These are phyloP conservation scores for Nitzschia inconspicua DNA, from an alignment of 108 stramenopile species.

Conservation along the genomic window DNA sequence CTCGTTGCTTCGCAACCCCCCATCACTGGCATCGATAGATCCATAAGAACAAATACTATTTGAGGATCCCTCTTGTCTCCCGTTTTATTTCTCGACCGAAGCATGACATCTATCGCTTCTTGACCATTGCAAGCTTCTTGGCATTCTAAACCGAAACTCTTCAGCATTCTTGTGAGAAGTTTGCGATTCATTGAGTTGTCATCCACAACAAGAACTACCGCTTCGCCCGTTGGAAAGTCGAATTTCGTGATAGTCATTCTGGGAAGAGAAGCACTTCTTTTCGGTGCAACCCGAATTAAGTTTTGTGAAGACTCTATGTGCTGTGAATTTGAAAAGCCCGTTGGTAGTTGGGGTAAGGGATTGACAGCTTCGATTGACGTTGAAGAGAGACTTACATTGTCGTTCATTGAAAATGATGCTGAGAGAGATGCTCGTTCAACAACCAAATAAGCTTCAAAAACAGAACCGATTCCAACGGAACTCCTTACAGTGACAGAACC, in stretches of 20 bases:
- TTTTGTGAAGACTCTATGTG: no score
- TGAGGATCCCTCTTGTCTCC: not conserved
- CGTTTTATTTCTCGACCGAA: constrained; percentile 6
- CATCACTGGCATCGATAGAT: constrained; percentile 71
- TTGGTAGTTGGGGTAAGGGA: no score
- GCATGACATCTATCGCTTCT: constrained; percentile 51
- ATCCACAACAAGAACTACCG: constrained; percentile 40
- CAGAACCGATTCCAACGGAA: no score
- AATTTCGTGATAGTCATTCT: not conserved
- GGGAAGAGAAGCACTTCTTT: no score
- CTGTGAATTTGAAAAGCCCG: no score
- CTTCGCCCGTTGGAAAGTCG: not conserved
- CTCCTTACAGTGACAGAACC: constrained; percentile 23
- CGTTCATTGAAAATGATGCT: no score
- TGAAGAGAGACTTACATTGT: no score
- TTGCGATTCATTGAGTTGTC: constrained; percentile 47
- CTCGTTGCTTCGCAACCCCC: constrained; percentile 61
- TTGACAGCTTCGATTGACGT: no score
- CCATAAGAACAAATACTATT: constrained; percentile 54
- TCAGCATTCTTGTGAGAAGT: constrained; percentile 21
- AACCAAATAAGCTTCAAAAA: no score
- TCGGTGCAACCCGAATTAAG: no score
- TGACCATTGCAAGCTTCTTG: constrained; percentile 30
- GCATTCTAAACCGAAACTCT: constrained; percentile 11
- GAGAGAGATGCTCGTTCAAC: no score